Evolutionary conservation across 768 basidiomycete genomes (phyloP), one percentile per base, ranked within the genome.

Genomic region (Pholiota conissans): DNA sequence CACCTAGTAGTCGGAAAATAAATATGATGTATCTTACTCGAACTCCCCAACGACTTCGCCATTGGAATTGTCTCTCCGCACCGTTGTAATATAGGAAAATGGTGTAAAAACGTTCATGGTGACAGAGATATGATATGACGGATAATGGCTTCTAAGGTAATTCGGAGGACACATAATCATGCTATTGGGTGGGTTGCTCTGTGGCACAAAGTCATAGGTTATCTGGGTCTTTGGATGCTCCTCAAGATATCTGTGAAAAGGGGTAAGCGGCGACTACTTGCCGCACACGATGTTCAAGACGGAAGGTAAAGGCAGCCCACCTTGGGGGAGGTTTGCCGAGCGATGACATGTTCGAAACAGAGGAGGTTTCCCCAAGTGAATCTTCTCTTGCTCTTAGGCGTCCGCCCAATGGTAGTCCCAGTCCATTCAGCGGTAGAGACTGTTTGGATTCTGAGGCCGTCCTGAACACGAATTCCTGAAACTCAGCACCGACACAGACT

Each of bases 71-170:
- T 69, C 70, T 48, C 74, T 71, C 24, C 72, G 67, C 51, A 83
- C 63, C 3, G 75, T 73, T 0, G 81, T 82, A 26, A 80, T 78
- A 62, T 74, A 75, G 7, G 78, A 80, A 2, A 78, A 73, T 1
- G 80, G 80, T 4, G 76, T 79, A 60, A 82, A 81, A 61, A 79
- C 79, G 62, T 82, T 81, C 70, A 79, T 66, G 52, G 69, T 74
- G 22, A 81, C 79, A 13, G 76, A 73, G 22, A 83, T 77, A 53
- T 75, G 76, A 47, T 80, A 80, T 14, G 75, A 69, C 3, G 71
- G 70, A 26, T 72, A 70, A n/a, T 67, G 61, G 52, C 62, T 27
- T 65, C 49, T 62, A 63, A 67, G 14, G 67, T 62, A 42, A 22
- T 52, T 59, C 34, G 76, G 74, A 32, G 74, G 67, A 9, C 67